phyloP scores from a whole-genome alignment of 1,284 basidiomycete genomes.

The Trametes hirsuta region DNA sequence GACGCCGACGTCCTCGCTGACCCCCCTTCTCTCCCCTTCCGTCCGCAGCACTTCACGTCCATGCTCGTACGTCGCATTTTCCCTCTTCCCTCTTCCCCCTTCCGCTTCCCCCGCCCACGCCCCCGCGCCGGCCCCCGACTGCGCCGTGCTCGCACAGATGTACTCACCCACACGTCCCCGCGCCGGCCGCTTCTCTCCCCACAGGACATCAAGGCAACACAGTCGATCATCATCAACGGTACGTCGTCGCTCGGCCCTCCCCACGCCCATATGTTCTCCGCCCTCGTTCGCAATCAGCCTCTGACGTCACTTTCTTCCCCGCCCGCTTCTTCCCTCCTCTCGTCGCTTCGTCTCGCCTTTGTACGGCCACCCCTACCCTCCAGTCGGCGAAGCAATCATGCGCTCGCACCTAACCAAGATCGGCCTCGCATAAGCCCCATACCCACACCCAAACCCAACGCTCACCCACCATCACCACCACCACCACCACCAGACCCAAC shows the following conservation, averaged over 20 bases:
- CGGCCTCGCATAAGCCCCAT: conserved; percentile 21
- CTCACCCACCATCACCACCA: too few species aligned
- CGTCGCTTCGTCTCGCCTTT: not conserved
- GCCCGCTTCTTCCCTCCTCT: not conserved
- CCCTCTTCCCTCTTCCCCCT: too few species aligned
- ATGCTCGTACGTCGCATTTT: conserved; percentile 61
- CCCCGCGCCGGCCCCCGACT: conserved; percentile 49
- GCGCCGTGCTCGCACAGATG: not conserved
- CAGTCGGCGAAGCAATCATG: conserved; percentile 28
- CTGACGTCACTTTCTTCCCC: too few species aligned
- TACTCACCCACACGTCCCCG: not conserved
- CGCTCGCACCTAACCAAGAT: conserved; percentile 27
- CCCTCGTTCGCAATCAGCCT: too few species aligned
- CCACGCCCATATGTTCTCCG: too few species aligned
- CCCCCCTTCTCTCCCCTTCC: too few species aligned
- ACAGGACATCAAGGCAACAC: conserved; percentile 76
- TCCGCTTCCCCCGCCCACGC: not conserved
- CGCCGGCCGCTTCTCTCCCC: conserved; percentile 6
- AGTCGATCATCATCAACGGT: conserved; percentile 74
- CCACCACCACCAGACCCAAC: too few species aligned
- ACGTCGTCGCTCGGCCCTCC: conserved; percentile 26
- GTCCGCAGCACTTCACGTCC: conserved; percentile 70
- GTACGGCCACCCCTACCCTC: not conserved
- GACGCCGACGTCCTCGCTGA: not conserved
- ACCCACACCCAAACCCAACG: too few species aligned